Percentiles rank a stretch among this genome's conserved stretches.
Evolutionary conservation across 1,284 basidiomycete genomes (phyloP).

Genomic region (Tilletia walkeri): DNA sequence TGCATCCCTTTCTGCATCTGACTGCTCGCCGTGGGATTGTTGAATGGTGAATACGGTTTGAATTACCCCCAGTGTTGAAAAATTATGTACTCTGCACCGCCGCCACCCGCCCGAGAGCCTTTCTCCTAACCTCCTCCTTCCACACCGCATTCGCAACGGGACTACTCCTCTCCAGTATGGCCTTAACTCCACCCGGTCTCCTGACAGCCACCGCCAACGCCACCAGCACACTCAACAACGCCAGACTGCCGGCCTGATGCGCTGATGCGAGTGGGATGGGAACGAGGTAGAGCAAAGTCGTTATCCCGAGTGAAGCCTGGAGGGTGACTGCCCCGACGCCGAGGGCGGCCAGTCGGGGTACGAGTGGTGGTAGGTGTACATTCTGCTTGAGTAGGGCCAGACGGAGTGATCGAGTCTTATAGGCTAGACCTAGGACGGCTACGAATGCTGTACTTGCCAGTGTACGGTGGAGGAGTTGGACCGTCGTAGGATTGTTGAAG

Average conservation of each 20-base stretch:
- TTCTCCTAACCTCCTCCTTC: not conserved
- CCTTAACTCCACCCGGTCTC: slow-evolving; percentile 69
- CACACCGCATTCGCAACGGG: not conserved
- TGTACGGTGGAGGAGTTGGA: slow-evolving; percentile 92
- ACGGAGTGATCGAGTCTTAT: slow-evolving; percentile 65
- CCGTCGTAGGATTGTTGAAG: slow-evolving; percentile 90
- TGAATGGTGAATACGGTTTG: too few relatives aligned
- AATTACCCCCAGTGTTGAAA: too few relatives aligned
- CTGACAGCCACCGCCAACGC: slow-evolving; percentile 73
- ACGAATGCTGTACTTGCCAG: slow-evolving; percentile 63
- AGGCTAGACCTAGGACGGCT: slow-evolving; percentile 27
- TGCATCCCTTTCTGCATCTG: too few relatives aligned
- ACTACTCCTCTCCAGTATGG: not conserved
- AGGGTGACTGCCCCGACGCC: slow-evolving; percentile 79
- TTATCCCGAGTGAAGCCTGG: slow-evolving; percentile 85
- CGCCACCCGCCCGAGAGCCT: not conserved
- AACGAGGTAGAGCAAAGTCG: slow-evolving; percentile 88
- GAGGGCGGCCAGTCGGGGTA: slow-evolving; percentile 65
- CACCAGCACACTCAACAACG: slow-evolving; percentile 79
- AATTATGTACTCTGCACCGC: not conserved
- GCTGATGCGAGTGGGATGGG: slow-evolving; percentile 86
- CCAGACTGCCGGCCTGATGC: slow-evolving; percentile 91
- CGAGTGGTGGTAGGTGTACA: slow-evolving; percentile 65
- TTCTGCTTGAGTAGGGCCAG: slow-evolving; percentile 65
- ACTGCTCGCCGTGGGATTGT: too few relatives aligned